Percentiles rank a stretch among this genome's conserved stretches.
Conservation (phyloP, 331 rosid species). For the Malus hybrid region DNA sequence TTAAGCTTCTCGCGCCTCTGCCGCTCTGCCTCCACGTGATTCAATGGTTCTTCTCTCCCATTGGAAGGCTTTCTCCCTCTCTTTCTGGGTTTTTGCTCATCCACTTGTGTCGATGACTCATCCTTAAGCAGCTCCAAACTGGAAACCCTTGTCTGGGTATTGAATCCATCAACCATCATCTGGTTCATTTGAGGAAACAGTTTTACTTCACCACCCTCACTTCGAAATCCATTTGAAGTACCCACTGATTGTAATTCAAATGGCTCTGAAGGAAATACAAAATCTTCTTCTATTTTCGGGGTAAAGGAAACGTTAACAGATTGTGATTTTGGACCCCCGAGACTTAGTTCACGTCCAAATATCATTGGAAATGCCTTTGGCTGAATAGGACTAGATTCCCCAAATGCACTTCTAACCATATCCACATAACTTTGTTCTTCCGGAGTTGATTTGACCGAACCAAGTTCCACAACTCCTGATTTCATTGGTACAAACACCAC, state of each 20-base stretch:
- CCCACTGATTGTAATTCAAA: constrained; percentile 53
- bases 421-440: constrained; percentile 66
- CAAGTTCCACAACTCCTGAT: constrained; percentile 79
- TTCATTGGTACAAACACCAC: constrained; percentile 71
- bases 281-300: constrained; percentile 81
- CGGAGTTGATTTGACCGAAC: constrained; percentile 44
- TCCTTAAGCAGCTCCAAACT: constrained; percentile 57
- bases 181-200: not conserved
- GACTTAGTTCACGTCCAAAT: constrained; percentile 76
- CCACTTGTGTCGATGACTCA: constrained; percentile 59
- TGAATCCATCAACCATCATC: constrained; percentile 52
- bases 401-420: constrained; percentile 43
- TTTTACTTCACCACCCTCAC: constrained; percentile 14
- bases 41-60: constrained; percentile 91
- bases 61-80: constrained; percentile 98
- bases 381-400: constrained; percentile 50
- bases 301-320: constrained; percentile 71
- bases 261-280: constrained; percentile 55
- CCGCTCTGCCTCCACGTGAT: constrained; percentile 94
- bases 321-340: constrained; percentile 64
- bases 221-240: constrained; percentile 7
- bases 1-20: constrained; percentile 95
- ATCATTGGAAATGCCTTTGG: constrained; percentile 70
- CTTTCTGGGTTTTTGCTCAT: constrained; percentile 84
- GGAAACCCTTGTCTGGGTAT: constrained; percentile 49